A percentile compares a stretch with the other conserved stretches of the same genome.
Conservation (phyloP, 129 eudicot genomes). For the Lactuca sativa region DNA sequence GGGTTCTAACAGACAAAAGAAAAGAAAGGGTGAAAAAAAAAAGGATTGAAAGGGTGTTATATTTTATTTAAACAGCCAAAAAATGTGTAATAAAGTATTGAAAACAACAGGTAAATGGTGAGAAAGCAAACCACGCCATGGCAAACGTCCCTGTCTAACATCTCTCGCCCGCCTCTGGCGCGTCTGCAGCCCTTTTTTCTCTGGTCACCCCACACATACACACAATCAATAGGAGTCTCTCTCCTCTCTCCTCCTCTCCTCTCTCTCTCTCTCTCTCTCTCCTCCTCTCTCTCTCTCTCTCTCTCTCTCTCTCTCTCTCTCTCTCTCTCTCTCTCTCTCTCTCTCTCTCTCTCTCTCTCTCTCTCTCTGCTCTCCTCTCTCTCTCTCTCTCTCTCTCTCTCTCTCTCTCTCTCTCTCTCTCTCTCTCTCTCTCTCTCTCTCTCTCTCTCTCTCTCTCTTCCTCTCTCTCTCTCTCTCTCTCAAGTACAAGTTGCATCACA, state of each 20-base stretch:
- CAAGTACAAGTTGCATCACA: no score
- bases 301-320: no score
- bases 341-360: background rate
- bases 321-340: background rate
- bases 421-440: no score
- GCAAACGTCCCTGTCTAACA: slow-evolving; percentile 62
- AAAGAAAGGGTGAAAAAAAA: no score
- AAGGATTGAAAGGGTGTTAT: no score
- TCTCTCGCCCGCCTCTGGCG: slow-evolving; percentile 79
- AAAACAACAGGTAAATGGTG: slow-evolving; percentile 65
- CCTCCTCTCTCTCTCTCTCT: no score
- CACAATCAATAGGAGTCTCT: slow-evolving; percentile 31
- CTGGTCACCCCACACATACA: slow-evolving; percentile 14
- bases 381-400: background rate
- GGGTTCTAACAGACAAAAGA: no score
- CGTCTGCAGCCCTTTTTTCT: slow-evolving; percentile 30
- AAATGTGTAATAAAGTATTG: background rate
- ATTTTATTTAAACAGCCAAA: no score
- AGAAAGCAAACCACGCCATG: slow-evolving; percentile 51
- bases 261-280: no score
- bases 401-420: no score
- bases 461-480: background rate
- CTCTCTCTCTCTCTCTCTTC: background rate
- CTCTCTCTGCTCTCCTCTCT: background rate
- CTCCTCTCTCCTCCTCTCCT: background rate